Base-by-base conservation (phyloP, 768 basidiomycete species). In the Naematelia encephala region DNA sequence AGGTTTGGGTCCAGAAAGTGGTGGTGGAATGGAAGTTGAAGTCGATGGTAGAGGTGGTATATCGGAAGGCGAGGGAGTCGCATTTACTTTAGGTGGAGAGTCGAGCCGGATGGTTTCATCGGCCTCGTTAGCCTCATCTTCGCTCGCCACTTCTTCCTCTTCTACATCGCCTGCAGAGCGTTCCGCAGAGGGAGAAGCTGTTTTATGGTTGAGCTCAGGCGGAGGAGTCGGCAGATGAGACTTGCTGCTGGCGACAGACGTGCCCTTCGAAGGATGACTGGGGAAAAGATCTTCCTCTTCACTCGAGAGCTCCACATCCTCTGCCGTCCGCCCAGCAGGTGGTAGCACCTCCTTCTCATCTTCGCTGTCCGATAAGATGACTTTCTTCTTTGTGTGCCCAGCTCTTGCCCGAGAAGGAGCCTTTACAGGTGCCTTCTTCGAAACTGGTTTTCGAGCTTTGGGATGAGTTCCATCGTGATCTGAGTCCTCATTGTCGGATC, bases 1-100 rank as follows among this genome's bases (percentile, higher is more conserved):
- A 16, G 88, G 70, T 59, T 77, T 75, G 4, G 80, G 78, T 23
- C 66, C 66, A 11, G 64, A 59, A 21, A 52, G 47, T 5, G 70
- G 57, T 4, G 62, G 60, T 14, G 61, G 51, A 1, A 58, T 49
- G 21, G 67, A 44, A 43, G 59, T 42, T 16, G 57, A 48, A 16
- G 55, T 49, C 16, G 44, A 44, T 19, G 56, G 59, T 30, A 27
- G 34, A 14, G 56, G 46, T n/a, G 34, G 27, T 19, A 3, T 25
- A 25, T n/a, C 51, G n/a, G 52, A 14, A 21, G 16, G 44, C 13
- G 27, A 19, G 19, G 3, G 29, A 29, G 27, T 29, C 27, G 42
- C 52, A 54, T 34, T 45, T n/a, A 63, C 10, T 1, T 45, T 59
- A 4, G 59, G 62, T 29, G 56, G 30, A 21, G 66, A 54, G n/a